Conservation (phyloP, 805 yeast genomes). For the Spathaspora arborariae region DNA sequence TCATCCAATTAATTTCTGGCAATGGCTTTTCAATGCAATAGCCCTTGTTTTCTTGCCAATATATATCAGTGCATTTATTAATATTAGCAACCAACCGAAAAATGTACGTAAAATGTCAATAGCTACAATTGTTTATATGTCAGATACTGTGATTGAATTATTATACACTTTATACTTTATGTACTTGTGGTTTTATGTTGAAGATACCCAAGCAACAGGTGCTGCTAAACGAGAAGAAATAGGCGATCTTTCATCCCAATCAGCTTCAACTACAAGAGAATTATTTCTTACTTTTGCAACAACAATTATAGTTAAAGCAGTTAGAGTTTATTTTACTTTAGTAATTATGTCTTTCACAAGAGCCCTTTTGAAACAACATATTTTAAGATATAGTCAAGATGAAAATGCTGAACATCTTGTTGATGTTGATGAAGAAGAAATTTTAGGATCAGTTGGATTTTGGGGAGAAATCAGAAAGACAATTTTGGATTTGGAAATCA, state of each 20-base stretch:
- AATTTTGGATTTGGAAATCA: slow-evolving; percentile 27
- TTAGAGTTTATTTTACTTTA: slow-evolving; percentile 58
- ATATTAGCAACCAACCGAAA: slow-evolving; percentile 36
- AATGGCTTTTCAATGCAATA: slow-evolving; percentile 73
- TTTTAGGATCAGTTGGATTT: slow-evolving; percentile 17
- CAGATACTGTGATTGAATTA: slow-evolving; percentile 66
- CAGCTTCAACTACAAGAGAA: slow-evolving; percentile 58
- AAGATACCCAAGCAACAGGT: slow-evolving; percentile 24
- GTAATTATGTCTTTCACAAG: slow-evolving; percentile 58
- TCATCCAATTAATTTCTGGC: slow-evolving; percentile 77
- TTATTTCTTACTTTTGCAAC: slow-evolving; percentile 53
- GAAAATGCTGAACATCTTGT: slow-evolving; percentile 7
- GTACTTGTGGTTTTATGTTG: slow-evolving; percentile 65
- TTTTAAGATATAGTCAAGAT: slow-evolving; percentile 15
- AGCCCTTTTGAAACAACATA: slow-evolving; percentile 44
- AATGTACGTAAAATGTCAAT: slow-evolving; percentile 59
- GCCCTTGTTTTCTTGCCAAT: slow-evolving; percentile 63
- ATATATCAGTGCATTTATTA: slow-evolving; percentile 55
- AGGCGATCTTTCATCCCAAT: slow-evolving; percentile 41
- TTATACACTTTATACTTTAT: slow-evolving; percentile 73
- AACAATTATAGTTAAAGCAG: slow-evolving; percentile 42
- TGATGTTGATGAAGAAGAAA: slow-evolving; percentile 26
- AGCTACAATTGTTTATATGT: slow-evolving; percentile 55
- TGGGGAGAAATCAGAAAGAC: slow-evolving; percentile 18
- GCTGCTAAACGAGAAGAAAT: slow-evolving; percentile 9